A percentile compares a stretch with the other conserved stretches of the same genome.
These are phyloP conservation scores for Penicillium fimorum DNA, from an alignment of 495 filamentous ascomycete genomes.

Conservation along the genomic window DNA sequence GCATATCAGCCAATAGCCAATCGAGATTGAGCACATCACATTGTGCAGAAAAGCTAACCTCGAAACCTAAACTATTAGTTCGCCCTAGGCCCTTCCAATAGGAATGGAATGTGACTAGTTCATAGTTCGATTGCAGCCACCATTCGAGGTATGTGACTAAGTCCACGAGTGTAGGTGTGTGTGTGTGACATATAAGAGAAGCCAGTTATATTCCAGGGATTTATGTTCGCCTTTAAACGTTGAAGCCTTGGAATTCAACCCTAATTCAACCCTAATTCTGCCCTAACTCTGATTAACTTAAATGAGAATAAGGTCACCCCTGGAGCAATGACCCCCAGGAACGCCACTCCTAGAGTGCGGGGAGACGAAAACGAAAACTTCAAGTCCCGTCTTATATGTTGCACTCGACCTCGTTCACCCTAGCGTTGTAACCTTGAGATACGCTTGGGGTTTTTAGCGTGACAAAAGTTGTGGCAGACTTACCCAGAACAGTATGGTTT, in stretches of 20 bases:
- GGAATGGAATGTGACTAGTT: constrained; percentile 30
- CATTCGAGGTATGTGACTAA: constrained; percentile 17
- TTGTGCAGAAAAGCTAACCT: neutral
- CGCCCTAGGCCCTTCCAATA: constrained; percentile 13
- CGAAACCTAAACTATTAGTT: constrained; percentile 15
- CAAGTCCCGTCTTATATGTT: neutral
- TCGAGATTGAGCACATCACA: constrained; percentile 6
- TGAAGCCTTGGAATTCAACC: neutral
- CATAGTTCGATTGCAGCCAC: constrained; percentile 25
- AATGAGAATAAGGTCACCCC: constrained; percentile 4
- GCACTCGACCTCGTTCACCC: neutral
- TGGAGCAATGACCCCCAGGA: neutral
- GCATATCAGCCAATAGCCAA: constrained; percentile 13
- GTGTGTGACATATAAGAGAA: constrained; percentile 10
- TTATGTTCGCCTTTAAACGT: neutral
- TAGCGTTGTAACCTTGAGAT: neutral
- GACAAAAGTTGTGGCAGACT: neutral
- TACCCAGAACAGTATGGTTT: neutral
- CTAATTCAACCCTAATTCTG: neutral
- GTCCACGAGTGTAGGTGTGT: constrained; percentile 1
- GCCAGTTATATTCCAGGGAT: neutral
- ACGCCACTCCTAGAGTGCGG: neutral
- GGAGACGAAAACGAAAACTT: neutral
- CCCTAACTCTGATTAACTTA: constrained; percentile 8
- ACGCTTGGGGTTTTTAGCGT: too few relatives aligned